Base-by-base conservation (phyloP, 176 grass and related monocot genomes). In the Phoenix dactylifera region DNA sequence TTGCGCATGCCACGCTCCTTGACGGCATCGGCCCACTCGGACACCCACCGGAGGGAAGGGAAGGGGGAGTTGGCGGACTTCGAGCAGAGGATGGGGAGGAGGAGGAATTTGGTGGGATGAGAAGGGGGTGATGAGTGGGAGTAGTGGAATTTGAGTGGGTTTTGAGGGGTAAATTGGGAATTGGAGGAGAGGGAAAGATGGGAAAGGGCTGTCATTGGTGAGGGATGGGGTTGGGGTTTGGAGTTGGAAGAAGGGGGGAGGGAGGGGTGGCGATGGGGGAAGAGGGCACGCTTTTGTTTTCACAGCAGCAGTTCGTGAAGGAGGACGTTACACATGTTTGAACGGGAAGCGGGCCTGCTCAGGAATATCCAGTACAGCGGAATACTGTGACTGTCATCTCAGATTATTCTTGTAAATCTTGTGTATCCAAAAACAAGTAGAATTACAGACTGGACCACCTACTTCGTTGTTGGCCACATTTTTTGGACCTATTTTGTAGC, bases 1-100 rank as follows among this genome's bases (percentile, higher is more conserved):
- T 77, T 73, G 54, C 76, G 72, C 58, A 91, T 24, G 60, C 92
- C 75, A 16, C 87, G 59, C 82, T 97, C 92, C 52, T 68, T 64
- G 7, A 97, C 9, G 17, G 77, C 75, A 52, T 97, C 92, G 3
- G 84, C 83, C 92, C 92, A 91, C 62, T 97, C 87, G 5, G 83
- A 65, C 12, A 91, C 70, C 52, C 26, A 24, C 0, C 12, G 52
- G 52, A 68, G 26, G 19, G 55, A 68, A 51, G 6, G 16, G 51
- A 26, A 16, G 51, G 65, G 32, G 51, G 51, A 51, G 22, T 50
- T 10, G 51, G 51, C 7, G 51, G 51, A 53, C 18, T 30, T 55
- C 23, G 65, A 67, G 51, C 65, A 55, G 15, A 19, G 51, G 65
- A 67, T 14, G 14, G 25, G 51, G 23, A 4, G 23, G 65, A 16